Evolutionary conservation across 495 filamentous ascomycete genomes (phyloP).

Genomic region (Cercophora newfieldiana): DNA sequence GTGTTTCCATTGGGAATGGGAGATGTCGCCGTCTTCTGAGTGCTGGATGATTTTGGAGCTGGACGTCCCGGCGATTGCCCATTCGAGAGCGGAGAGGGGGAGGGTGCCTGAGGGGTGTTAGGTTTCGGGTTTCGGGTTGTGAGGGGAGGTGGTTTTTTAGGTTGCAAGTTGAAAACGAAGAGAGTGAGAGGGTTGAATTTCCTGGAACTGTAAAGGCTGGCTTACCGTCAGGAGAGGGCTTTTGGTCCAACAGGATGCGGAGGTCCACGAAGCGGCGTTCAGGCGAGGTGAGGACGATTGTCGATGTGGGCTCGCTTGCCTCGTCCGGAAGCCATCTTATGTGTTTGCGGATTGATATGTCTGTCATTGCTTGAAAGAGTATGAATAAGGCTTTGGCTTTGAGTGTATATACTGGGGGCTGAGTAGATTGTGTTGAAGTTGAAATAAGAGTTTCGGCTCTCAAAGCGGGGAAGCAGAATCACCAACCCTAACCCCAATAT

Average conservation of each 20-base stretch:
- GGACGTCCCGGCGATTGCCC: slow-evolving; percentile 58
- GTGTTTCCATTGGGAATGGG: slow-evolving; percentile 50
- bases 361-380: too few species aligned
- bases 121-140: neutral
- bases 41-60: slow-evolving; percentile 10
- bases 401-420: too few species aligned
- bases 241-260: slow-evolving; percentile 33
- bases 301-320: slow-evolving; percentile 45
- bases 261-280: slow-evolving; percentile 52
- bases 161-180: neutral
- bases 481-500: too few species aligned
- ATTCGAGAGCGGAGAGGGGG: slow-evolving; percentile 36
- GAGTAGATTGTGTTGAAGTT: too few species aligned
- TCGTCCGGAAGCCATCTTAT: slow-evolving; percentile 46
- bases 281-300: slow-evolving; percentile 52
- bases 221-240: neutral
- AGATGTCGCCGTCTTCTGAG: slow-evolving; percentile 5
- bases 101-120: neutral
- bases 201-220: neutral
- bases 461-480: too few species aligned
- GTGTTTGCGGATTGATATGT: slow-evolving; percentile 42
- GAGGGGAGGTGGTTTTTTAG: neutral
- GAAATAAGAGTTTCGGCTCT: too few species aligned
- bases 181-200: neutral
- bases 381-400: too few species aligned